A percentile compares a stretch with the other conserved stretches of the same genome.
Evolutionary conservation across 148 eudicot genomes (phyloP).

Genomic region (Silene latifolia): DNA sequence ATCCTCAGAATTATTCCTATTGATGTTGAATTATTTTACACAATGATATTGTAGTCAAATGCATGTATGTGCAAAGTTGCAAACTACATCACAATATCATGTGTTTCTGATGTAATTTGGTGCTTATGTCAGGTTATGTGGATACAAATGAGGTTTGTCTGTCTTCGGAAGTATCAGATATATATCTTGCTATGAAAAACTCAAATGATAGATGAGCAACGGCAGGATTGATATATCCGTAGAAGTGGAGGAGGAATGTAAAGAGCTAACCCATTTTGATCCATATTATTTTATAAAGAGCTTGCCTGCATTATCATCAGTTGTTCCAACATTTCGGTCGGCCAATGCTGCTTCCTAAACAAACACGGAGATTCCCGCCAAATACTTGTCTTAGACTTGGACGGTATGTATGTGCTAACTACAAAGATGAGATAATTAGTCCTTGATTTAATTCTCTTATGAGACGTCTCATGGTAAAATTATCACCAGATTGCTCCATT

Average conservation of each 20-base stretch:
- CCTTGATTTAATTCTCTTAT: too few species aligned
- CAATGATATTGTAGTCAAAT: neutral
- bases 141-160: slow-evolving; percentile 47
- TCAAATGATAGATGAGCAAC: too few species aligned
- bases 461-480: too few species aligned
- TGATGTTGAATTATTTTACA: neutral
- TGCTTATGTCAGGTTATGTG: slow-evolving; percentile 30
- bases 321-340: slow-evolving; percentile 88
- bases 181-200: slow-evolving; percentile 86
- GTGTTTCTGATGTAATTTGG: neutral
- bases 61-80: neutral
- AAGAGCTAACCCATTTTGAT: slow-evolving; percentile 87
- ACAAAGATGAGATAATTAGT: neutral
- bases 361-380: slow-evolving; percentile 90
- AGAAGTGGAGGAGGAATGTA: slow-evolving; percentile 75
- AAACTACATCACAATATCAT: too few species aligned
- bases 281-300: slow-evolving; percentile 89
- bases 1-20: neutral
- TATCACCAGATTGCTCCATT: too few species aligned
- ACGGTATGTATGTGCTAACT: slow-evolving; percentile 43
- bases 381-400: slow-evolving; percentile 92
- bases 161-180: slow-evolving; percentile 73
- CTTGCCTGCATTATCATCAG: slow-evolving; percentile 74
- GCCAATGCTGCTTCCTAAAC: slow-evolving; percentile 75
- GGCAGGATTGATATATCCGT: slow-evolving; percentile 52